These are phyloP conservation scores for Sphagnurus paluster DNA, from an alignment of 1,284 basidiomycete genomes.

Conservation along the genomic window DNA sequence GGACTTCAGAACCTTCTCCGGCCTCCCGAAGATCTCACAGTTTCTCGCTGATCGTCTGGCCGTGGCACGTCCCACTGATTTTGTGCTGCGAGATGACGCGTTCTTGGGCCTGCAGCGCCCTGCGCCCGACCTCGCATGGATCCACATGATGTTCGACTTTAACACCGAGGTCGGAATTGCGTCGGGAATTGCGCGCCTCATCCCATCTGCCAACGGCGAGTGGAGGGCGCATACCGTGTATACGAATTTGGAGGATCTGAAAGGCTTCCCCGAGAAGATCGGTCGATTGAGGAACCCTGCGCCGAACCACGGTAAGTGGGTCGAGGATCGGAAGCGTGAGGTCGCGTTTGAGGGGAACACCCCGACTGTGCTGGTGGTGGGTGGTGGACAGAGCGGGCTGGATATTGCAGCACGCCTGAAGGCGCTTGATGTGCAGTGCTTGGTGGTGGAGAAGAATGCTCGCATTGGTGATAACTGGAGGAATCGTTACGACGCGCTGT, in stretches of 20 bases:
- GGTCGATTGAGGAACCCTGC: slow-evolving; percentile 33
- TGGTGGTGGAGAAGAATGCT: slow-evolving; percentile 58
- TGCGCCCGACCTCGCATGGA: slow-evolving; percentile 59
- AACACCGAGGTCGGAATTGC: slow-evolving; percentile 49
- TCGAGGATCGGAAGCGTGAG: slow-evolving; percentile 32
- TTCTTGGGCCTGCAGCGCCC: slow-evolving; percentile 40
- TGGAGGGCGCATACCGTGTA: slow-evolving; percentile 63
- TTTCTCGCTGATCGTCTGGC: slow-evolving; percentile 50
- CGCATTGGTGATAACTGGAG: slow-evolving; percentile 66
- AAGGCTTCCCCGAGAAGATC: slow-evolving; percentile 50
- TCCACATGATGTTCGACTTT: slow-evolving; percentile 60
- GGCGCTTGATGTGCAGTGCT: slow-evolving; percentile 48
- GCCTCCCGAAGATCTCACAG: slow-evolving; percentile 36
- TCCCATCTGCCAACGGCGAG: slow-evolving; percentile 44
- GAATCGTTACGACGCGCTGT: slow-evolving; percentile 59
- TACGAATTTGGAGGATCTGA: slow-evolving; percentile 59
- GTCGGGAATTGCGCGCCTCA: slow-evolving; percentile 54
- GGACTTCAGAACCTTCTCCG: slow-evolving; percentile 65
- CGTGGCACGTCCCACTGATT: slow-evolving; percentile 32
- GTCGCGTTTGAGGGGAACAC: slow-evolving; percentile 37
- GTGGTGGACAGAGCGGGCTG: slow-evolving; percentile 70
- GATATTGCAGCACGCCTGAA: slow-evolving; percentile 63
- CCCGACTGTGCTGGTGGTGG: slow-evolving; percentile 57
- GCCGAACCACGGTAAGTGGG: slow-evolving; percentile 39
- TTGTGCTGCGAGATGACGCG: slow-evolving; percentile 40